Percentiles rank a stretch among this genome's conserved stretches.
These are phyloP conservation scores for Fusarium sororula DNA, from an alignment of 2,329 filamentous ascomycete genomes.

Conservation along the genomic window DNA sequence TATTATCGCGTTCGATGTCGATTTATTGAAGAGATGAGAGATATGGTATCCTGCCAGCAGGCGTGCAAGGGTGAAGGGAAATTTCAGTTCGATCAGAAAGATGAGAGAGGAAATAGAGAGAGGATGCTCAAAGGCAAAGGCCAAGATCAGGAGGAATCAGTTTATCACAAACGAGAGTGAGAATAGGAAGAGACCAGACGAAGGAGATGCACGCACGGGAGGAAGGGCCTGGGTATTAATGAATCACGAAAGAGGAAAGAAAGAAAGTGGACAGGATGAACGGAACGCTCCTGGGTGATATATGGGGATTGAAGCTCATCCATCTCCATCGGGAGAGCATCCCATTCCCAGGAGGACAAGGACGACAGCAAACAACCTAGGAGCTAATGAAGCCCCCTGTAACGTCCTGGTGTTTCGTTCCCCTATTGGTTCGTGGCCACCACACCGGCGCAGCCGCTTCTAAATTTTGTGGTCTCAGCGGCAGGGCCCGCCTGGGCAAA, in stretches of 20 bases:
- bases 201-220: slow-evolving; percentile 7
- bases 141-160: slow-evolving; percentile 1
- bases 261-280: slow-evolving; percentile 2
- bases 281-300: slow-evolving; percentile 7
- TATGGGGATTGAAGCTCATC: slow-evolving; percentile 32
- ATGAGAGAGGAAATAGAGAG: slow-evolving; percentile 1
- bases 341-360: slow-evolving; percentile 1
- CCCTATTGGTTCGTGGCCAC: slow-evolving; percentile 16
- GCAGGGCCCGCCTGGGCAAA: slow-evolving; percentile 38
- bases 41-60: slow-evolving; percentile 40
- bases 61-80: background rate
- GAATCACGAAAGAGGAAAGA: slow-evolving; percentile 11
- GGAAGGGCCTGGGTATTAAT: slow-evolving; percentile 14
- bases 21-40: background rate
- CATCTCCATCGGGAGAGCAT: slow-evolving; percentile 4
- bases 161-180: slow-evolving; percentile 22
- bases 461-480: slow-evolving; percentile 31
- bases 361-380: slow-evolving; percentile 14
- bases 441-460: slow-evolving; percentile 22
- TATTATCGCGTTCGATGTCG: background rate
- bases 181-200: slow-evolving; percentile 22
- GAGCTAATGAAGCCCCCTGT: slow-evolving; percentile 18
- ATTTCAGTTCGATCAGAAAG: background rate
- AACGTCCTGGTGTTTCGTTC: background rate
- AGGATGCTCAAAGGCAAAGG: slow-evolving; percentile 5